phyloP scores from a whole-genome alignment of 2,329 filamentous ascomycete genomes.

The Xylariaceae sp. region DNA sequence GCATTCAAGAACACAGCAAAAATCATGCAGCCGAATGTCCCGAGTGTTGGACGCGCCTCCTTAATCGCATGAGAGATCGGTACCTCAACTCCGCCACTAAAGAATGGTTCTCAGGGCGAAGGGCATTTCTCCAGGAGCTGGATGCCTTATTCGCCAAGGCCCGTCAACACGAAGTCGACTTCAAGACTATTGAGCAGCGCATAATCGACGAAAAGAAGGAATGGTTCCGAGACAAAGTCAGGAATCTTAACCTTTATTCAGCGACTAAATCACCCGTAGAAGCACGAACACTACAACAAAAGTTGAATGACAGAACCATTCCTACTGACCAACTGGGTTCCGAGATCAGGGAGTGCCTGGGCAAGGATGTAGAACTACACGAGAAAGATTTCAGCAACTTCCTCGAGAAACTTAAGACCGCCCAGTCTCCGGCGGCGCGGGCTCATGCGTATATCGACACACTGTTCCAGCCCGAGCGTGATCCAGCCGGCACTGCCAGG shows the following conservation, averaged over 20 bases:
- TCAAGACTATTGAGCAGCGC: constrained; percentile 55
- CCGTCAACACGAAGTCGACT: constrained; percentile 49
- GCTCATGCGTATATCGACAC: constrained; percentile 48
- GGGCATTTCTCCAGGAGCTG: constrained; percentile 56
- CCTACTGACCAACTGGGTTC: constrained; percentile 36
- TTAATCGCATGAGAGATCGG: constrained; percentile 52
- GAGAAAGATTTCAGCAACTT: constrained; percentile 41
- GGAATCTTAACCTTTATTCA: constrained; percentile 36
- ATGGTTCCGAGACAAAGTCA: constrained; percentile 54
- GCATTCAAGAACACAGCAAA: constrained; percentile 51
- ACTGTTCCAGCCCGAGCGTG: constrained; percentile 48
- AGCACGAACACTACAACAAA: constrained; percentile 37
- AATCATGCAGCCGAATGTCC: constrained; percentile 52
- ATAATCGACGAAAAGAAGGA: constrained; percentile 58
- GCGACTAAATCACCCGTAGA: constrained; percentile 34
- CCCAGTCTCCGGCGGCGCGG: constrained; percentile 42
- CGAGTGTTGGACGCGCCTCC: constrained; percentile 53
- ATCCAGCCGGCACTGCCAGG: constrained; percentile 39
- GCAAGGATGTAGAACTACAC: constrained; percentile 29
- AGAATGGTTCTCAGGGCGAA: constrained; percentile 60
- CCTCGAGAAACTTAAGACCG: constrained; percentile 40
- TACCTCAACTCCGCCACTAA: constrained; percentile 45
- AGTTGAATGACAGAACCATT: constrained; percentile 37
- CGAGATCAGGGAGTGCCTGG: constrained; percentile 34
- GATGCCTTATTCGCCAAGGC: constrained; percentile 56